Evolutionary conservation across 495 filamentous ascomycete species (phyloP).

Genomic region (Penicillium ochrochloron): DNA sequence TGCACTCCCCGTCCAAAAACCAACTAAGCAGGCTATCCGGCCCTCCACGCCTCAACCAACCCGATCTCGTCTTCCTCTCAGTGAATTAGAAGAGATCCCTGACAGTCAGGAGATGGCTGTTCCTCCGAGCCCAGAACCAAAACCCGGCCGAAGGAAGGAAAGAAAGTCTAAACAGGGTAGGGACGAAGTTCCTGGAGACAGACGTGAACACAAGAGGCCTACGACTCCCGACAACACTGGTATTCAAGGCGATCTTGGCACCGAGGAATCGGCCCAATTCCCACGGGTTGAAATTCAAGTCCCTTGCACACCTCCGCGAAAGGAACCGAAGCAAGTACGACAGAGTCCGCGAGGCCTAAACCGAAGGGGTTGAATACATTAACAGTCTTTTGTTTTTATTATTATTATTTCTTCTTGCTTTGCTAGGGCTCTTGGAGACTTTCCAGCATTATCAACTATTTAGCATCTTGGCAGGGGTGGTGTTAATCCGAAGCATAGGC

Average conservation of each 20-base stretch:
- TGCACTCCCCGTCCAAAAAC: not conserved
- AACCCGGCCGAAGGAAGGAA: not conserved
- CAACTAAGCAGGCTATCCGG: not conserved
- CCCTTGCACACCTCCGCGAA: constrained; percentile 24
- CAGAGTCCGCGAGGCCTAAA: constrained; percentile 14
- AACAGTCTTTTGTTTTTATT: not conserved
- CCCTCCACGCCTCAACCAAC: not conserved
- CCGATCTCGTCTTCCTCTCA: not conserved
- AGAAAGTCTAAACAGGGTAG: constrained; percentile 1
- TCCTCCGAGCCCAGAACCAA: not conserved
- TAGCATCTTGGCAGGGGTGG: not conserved
- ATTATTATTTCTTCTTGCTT: not conserved
- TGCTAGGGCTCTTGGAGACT: not conserved
- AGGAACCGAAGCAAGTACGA: not conserved
- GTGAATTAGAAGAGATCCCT: constrained; percentile 34
- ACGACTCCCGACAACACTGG: constrained; percentile 3
- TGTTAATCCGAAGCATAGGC: not conserved
- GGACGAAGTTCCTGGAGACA: not conserved
- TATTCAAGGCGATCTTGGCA: not conserved
- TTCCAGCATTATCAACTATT: constrained; percentile 6
- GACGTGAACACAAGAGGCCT: constrained; percentile 8
- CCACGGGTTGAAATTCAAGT: constrained; percentile 14
- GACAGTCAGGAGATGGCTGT: constrained; percentile 37
- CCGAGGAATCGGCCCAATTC: constrained; percentile 3
- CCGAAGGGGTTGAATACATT: constrained; percentile 12